phyloP scores from a whole-genome alignment of 805 yeast species.

The Metschnikowia dekortorum region DNA sequence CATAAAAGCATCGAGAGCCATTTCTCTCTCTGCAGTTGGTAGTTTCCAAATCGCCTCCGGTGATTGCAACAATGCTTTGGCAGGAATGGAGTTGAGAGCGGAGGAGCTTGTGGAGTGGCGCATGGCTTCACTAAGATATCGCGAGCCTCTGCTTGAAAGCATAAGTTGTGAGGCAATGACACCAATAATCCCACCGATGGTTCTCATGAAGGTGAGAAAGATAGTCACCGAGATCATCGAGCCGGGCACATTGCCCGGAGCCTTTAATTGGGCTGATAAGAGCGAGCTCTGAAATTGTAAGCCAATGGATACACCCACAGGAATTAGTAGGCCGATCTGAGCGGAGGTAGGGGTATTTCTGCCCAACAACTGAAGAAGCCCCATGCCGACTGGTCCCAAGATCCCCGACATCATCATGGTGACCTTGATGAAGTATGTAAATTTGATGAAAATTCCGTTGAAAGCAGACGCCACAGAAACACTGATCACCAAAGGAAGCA shows the following conservation, averaged over 20 bases:
- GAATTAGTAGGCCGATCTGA: conserved; percentile 31
- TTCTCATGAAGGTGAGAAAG: conserved; percentile 29
- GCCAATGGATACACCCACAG: conserved; percentile 33
- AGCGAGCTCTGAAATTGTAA: conserved; percentile 34
- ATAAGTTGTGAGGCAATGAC: conserved; percentile 31
- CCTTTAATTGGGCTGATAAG: conserved; percentile 33
- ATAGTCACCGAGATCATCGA: conserved; percentile 33
- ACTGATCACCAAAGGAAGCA: conserved; percentile 32
- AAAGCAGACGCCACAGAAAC: conserved; percentile 30
- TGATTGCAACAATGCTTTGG: conserved; percentile 14
- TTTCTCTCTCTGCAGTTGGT: conserved; percentile 19
- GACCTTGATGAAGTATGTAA: conserved; percentile 28
- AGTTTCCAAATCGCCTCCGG: conserved; percentile 26
- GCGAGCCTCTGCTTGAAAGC: conserved; percentile 12
- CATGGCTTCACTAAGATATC: conserved; percentile 9
- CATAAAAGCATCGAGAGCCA: conserved; percentile 24
- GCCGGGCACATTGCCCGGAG: conserved; percentile 34
- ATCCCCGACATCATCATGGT: conserved; percentile 28
- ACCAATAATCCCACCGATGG: conserved; percentile 31
- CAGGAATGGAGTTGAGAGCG: conserved; percentile 4
- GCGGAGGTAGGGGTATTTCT: conserved; percentile 19
- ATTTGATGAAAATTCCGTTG: conserved; percentile 30
- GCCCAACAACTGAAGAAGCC: conserved; percentile 27
- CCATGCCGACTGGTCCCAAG: conserved; percentile 32
- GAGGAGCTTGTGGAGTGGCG: conserved; percentile 4